Conservation (phyloP, 1,284 basidiomycete genomes). For the Takashimella koratensis region DNA sequence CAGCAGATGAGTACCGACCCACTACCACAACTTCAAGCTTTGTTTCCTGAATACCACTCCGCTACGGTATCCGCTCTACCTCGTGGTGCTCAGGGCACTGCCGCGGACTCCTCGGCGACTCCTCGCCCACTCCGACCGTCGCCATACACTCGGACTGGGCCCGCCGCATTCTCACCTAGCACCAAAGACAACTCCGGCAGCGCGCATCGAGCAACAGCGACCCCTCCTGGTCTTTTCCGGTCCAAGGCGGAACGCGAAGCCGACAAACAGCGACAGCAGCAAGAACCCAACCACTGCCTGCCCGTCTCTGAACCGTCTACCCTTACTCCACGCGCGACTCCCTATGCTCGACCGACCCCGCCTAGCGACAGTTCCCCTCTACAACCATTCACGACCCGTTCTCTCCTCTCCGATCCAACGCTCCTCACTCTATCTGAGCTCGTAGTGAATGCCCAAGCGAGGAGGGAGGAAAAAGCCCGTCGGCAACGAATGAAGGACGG, state of each 20-base stretch:
- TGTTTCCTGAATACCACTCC: slow-evolving; percentile 16
- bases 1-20: too few relatives aligned
- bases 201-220: neutral
- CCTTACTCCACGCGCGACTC: too few relatives aligned
- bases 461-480: slow-evolving; percentile 28
- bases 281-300: neutral
- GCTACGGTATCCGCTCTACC: too few relatives aligned
- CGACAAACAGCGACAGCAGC: neutral
- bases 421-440: slow-evolving; percentile 24
- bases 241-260: neutral
- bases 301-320: neutral
- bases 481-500: slow-evolving; percentile 25
- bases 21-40: slow-evolving; percentile 1
- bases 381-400: slow-evolving; percentile 17
- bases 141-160: neutral
- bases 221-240: neutral
- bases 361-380: neutral
- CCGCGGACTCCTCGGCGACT: neutral
- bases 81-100: neutral
- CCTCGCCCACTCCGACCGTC: neutral
- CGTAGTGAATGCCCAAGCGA: slow-evolving; percentile 24
- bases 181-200: neutral
- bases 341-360: too few relatives aligned
- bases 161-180: neutral
- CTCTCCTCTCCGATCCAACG: slow-evolving; percentile 17